Evolutionary conservation across 495 filamentous ascomycete genomes (phyloP), one percentile per base, ranked within the genome.

Genomic region (Trichoderma asperelloides): DNA sequence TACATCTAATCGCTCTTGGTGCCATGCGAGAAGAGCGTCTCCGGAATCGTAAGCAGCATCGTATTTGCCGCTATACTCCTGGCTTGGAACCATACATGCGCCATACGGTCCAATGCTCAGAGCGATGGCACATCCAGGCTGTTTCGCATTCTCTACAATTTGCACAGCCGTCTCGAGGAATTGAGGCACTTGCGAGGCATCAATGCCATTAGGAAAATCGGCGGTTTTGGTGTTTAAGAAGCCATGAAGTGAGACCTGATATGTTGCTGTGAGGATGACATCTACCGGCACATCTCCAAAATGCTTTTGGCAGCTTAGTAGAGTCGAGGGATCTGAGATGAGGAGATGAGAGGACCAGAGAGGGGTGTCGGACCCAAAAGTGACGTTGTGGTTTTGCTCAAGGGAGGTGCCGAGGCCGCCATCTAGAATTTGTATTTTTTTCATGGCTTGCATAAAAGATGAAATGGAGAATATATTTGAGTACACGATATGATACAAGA

Each of bases 331-430:
- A 79, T 87, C 30, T 45, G 70, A 51, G 65, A 89, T 67, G 13
- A 90, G 80, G 23, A 88, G 78, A 68, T 89, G 82, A 0, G 86
- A 86, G 4, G 88, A 87, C 88, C 88, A 90, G 33, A 89, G 78
- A 0, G 87, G 87, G 7, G 72, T 74, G 1, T 62, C n/a, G 69
- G 64, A 43, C 78, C 73, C 49, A 74, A 87, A 87, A 45, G 69
- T 75, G 65, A 79, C 73, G 39, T 74, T 70, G 70, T 86, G 82
- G 18, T 79, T 75, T 23, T 84, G 82, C 73, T 87, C 80, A 15
- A 90, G 85, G 18, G 87, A 83, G 25, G 88, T 89, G 21, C 88
- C 87, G 0, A 90, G 80, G 13, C 87, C 88, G 43, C 87, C 88
- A 69, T 89, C 88, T 27, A 89, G 82, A 66, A 89, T 72, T 18